Evolutionary conservation across 2,329 filamentous ascomycete species (phyloP), one percentile per base, ranked within the genome.

Genomic region (Elsinoe ampelina): DNA sequence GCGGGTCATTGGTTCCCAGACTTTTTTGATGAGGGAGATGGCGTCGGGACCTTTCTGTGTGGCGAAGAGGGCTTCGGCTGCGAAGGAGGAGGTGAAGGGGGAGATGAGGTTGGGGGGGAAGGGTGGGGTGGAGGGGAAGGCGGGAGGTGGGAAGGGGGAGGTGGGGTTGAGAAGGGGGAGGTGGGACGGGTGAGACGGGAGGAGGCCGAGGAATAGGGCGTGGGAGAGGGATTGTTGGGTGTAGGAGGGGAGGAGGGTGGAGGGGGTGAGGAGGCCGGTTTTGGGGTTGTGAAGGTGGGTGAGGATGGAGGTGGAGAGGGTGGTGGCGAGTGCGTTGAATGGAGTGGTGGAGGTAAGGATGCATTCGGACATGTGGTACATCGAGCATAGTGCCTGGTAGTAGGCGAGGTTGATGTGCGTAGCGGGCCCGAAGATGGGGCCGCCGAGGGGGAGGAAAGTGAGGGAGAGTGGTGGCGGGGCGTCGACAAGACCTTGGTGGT

Each of bases 11-110:
- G 43, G 43, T 19, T 22, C 43, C 55, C 58, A 61, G 35, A 59
- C 58, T 35, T 57, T 41, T 5, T 45, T 48, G 11, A 59, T 47
- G 12, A 61, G 34, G 20, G 34, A 15, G 22, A 61, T n/a, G 30
- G 38, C 54, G 36, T 10, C 26, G 6, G 2, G 5, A 8, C 54
- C 54, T 2, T n/a, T 22, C 12, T 35, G 12, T 10, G 5, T 12
- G 30, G 19, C 41, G 43, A 57, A 50, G 15, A 35, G 36, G 11
- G 55, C 55, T 34, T 57, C 55, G 35, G 43, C 55, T 10, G 55
- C 55, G 34, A 57, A 57, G 17, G 42, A 42, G 17, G 55, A 19
- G 36, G 30, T 41, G 55, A 48, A 57, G 19, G 55, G 55, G 47
- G 42, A 48, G 34, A 45, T 32, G 35, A 57, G 22, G 22, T 8